Base-by-base conservation (phyloP, 805 yeast species). In the Spathaspora gorwiae region DNA sequence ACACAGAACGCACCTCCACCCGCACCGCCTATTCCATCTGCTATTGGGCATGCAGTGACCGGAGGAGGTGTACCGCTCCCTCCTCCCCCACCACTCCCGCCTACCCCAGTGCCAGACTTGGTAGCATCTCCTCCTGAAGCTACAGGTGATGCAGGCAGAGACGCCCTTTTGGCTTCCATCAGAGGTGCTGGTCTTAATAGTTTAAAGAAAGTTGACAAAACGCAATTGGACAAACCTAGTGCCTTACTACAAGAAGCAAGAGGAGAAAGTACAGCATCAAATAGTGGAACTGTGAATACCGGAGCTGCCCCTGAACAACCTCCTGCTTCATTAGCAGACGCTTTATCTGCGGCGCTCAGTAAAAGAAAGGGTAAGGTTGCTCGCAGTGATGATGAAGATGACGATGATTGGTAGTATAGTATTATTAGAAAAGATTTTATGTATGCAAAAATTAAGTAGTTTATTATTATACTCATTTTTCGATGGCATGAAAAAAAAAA, bases 131-230 rank as follows among this genome's bases (percentile, higher is more conserved):
- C 39, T 11, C 30, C 30, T 2, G 58, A 56, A 26, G 49, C 62
- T 2, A 46, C 58, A 1, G 55, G 54, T 7, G 90, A 76, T 52
- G 66, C 70, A 1, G 83, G 83, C 0, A 72, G 96, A 54, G 95
- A 87, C 61, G 95, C 95, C 0, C 72, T 92, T 36, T 70, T 92
- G 48, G 87, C 95, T 0, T 88, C 97, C 0, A 92, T 92, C 53
- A 75, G 96, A 54, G 80, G 83, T 34, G 83, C 96, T 0, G 90
- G 92, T 33, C 34, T 90, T 5, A 83, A 84, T 0, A 57, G 79
- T 6, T 75, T 92, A 53, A 80, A 75, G 51, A 88, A 83, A 60
- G 84, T 85, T 1, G 97, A 92, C 62, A 92, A 90, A 64, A 65
- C 88, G 0, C 90, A 85, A 55, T 68, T 89, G 35, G 97, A 90